Conservation (phyloP, 495 filamentous ascomycete species). For the Neurospora hispaniola region DNA sequence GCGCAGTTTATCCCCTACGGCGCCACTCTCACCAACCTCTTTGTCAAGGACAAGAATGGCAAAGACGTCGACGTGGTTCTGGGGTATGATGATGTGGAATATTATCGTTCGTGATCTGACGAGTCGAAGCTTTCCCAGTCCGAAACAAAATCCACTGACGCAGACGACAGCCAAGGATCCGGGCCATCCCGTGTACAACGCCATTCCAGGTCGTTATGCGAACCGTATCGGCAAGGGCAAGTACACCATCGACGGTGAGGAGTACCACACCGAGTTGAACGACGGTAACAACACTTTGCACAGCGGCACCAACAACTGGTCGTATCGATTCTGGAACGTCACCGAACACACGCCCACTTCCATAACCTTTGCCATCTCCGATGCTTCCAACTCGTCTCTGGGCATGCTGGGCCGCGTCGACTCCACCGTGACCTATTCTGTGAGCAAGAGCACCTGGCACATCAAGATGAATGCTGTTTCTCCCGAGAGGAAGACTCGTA, state of each 20-base stretch:
- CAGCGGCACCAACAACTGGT: conserved; percentile 52
- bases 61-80: conserved; percentile 43
- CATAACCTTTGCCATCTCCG: conserved; percentile 70
- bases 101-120: conserved; percentile 32
- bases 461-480: conserved; percentile 44
- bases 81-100: conserved; percentile 39
- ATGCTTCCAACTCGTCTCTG: conserved; percentile 50
- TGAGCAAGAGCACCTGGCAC: conserved; percentile 37
- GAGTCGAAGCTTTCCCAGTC: conserved; percentile 1
- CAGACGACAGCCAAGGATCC: conserved; percentile 31
- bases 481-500: conserved; percentile 40
- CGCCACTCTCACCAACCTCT: conserved; percentile 46
- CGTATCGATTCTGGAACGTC: conserved; percentile 41
- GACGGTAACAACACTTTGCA: conserved; percentile 50
- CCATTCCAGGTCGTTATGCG: conserved; percentile 43
- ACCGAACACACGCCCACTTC: conserved; percentile 48
- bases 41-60: conserved; percentile 46
- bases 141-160: conserved; percentile 8
- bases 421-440: conserved; percentile 62
- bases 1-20: conserved; percentile 50
- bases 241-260: conserved; percentile 42
- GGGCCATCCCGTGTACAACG: conserved; percentile 41
- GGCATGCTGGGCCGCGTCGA: conserved; percentile 68
- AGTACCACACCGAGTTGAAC: conserved; percentile 40
- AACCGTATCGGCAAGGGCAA: conserved; percentile 45